Conservation (phyloP, 2,329 filamentous ascomycete species). For the Elsinoe perseae region DNA sequence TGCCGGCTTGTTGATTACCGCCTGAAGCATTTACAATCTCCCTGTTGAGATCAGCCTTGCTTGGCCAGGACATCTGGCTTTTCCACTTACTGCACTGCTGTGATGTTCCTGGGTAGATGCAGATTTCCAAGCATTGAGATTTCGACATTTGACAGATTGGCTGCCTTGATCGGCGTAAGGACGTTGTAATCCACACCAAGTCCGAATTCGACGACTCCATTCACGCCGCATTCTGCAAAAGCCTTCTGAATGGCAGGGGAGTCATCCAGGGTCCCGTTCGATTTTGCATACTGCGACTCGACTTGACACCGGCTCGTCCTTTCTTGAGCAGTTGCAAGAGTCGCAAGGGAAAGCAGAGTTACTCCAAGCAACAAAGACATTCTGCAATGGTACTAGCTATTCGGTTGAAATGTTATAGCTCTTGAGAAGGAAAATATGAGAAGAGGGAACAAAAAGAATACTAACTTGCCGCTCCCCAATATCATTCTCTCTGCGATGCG, state of each 20-base stretch:
- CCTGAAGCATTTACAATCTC: conserved; percentile 30
- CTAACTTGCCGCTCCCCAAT: background rate
- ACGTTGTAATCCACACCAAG: conserved; percentile 39
- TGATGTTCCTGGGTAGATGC: conserved; percentile 37
- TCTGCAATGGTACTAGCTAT: background rate
- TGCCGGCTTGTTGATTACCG: conserved; percentile 27
- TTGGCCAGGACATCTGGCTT: background rate
- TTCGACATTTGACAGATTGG: conserved; percentile 36
- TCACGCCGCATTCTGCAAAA: conserved; percentile 32
- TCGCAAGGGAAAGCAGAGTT: background rate
- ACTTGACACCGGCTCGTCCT: conserved; percentile 19
- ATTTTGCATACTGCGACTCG: conserved; percentile 24
- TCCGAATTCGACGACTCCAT: conserved; percentile 33
- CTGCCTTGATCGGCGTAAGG: conserved; percentile 34
- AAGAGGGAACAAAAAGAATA: background rate
- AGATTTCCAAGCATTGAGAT: conserved; percentile 39
- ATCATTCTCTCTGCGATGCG: background rate
- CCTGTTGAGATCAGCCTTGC: conserved; percentile 4
- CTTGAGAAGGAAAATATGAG: background rate
- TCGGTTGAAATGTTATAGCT: background rate
- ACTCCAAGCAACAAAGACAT: background rate
- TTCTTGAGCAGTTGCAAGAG: background rate
- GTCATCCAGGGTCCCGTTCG: conserved; percentile 35
- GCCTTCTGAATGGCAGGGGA: conserved; percentile 33
- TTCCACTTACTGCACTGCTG: conserved; percentile 27